Evolutionary conservation across 2,329 filamentous ascomycete species (phyloP).

Genomic region (Exophiala aquamarina): DNA sequence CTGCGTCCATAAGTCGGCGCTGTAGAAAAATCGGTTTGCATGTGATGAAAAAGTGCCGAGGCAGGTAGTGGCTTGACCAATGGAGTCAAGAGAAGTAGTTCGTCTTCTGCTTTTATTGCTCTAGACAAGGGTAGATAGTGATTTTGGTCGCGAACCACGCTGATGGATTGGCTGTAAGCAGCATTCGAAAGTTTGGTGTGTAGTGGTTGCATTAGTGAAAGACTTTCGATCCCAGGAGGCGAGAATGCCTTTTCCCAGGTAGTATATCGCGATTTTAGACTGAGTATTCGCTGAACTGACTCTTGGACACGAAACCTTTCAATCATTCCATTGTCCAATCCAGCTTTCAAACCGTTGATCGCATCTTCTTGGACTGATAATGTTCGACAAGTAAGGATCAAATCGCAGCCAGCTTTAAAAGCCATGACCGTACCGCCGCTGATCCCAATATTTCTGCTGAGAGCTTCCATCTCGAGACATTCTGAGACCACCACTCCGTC

Average conservation of each 20-base stretch:
- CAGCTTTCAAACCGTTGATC: slow-evolving; percentile 83
- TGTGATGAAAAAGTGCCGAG: slow-evolving; percentile 73
- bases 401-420: slow-evolving; percentile 90
- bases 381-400: slow-evolving; percentile 83
- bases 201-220: slow-evolving; percentile 77
- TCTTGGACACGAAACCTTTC: slow-evolving; percentile 75
- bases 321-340: slow-evolving; percentile 87
- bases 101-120: slow-evolving; percentile 79
- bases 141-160: slow-evolving; percentile 86
- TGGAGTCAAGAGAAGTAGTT: slow-evolving; percentile 84
- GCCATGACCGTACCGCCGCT: slow-evolving; percentile 97
- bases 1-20: slow-evolving; percentile 28
- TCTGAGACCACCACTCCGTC: slow-evolving; percentile 92
- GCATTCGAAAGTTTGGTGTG: slow-evolving; percentile 79
- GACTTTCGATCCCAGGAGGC: slow-evolving; percentile 72
- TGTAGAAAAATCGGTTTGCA: slow-evolving; percentile 38
- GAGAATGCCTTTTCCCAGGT: slow-evolving; percentile 91
- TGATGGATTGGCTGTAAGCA: slow-evolving; percentile 91
- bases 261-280: slow-evolving; percentile 80
- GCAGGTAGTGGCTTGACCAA: slow-evolving; percentile 90
- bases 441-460: slow-evolving; percentile 95
- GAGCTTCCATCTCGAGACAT: slow-evolving; percentile 93
- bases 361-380: slow-evolving; percentile 89
- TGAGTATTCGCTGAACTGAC: slow-evolving; percentile 75
- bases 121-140: slow-evolving; percentile 78